phyloP scores from a whole-genome alignment of 2,329 filamentous ascomycete genomes.

The Epichloe coenophiala region DNA sequence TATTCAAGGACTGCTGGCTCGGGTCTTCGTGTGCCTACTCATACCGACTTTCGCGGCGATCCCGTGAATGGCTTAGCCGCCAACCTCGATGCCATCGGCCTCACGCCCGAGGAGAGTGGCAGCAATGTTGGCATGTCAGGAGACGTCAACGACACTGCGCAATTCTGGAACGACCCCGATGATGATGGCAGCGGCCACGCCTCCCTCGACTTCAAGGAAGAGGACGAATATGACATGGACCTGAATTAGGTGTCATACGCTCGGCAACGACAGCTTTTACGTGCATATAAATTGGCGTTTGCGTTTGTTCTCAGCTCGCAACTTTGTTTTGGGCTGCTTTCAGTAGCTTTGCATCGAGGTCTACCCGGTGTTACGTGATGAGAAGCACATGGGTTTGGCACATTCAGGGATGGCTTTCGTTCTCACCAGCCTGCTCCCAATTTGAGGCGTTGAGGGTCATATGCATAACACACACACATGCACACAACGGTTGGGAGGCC shows the following conservation, averaged over 20 bases:
- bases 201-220: slow-evolving; percentile 72
- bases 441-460: slow-evolving; percentile 5
- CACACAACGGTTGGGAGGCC: not conserved
- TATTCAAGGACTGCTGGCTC: slow-evolving; percentile 77
- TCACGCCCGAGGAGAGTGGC: slow-evolving; percentile 27
- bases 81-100: slow-evolving; percentile 22
- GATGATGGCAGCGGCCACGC: slow-evolving; percentile 57
- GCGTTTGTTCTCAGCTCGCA: slow-evolving; percentile 3
- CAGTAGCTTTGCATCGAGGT: slow-evolving; percentile 1
- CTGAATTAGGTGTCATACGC: slow-evolving; percentile 25
- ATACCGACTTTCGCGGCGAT: slow-evolving; percentile 84
- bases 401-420: not conserved
- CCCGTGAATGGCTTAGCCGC: slow-evolving; percentile 39
- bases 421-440: not conserved
- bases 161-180: slow-evolving; percentile 56
- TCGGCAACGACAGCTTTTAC: slow-evolving; percentile 6
- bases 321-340: not conserved
- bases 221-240: slow-evolving; percentile 88
- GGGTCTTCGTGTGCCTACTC: slow-evolving; percentile 80
- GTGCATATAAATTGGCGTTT: slow-evolving; percentile 10
- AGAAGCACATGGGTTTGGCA: not conserved
- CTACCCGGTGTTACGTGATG: not conserved
- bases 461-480: slow-evolving; percentile 2
- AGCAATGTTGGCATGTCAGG: slow-evolving; percentile 22
- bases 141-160: slow-evolving; percentile 36